A percentile compares a stretch with the other conserved stretches of the same genome.
Conservation (phyloP, 139 green algal species). For the Closterium sp. region DNA sequence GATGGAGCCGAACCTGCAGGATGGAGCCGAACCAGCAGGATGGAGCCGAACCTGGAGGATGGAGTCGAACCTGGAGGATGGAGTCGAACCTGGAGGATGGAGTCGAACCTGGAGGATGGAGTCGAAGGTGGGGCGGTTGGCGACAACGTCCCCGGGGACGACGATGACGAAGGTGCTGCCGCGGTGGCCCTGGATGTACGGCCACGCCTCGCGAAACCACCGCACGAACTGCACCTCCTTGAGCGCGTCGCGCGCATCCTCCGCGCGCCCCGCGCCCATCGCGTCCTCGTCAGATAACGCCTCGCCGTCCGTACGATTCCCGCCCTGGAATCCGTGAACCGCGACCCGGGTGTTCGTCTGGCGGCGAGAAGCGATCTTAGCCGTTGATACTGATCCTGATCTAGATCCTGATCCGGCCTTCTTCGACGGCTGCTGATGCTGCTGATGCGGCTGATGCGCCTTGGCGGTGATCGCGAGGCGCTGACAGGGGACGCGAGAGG, state of each 20-base stretch:
- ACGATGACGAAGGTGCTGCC: conserved; percentile 85
- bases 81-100: neutral
- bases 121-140: neutral
- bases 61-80: too few relatives aligned
- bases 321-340: neutral
- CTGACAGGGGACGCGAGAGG: neutral
- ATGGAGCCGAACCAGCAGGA: too few relatives aligned
- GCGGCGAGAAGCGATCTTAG: neutral
- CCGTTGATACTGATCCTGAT: neutral
- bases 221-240: conserved; percentile 50
- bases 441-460: neutral
- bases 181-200: conserved; percentile 88
- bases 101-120: conserved; percentile 58
- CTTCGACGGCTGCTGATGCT: neutral
- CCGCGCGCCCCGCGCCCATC: too few relatives aligned
- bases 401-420: too few relatives aligned
- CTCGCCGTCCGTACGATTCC: neutral
- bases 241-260: neutral
- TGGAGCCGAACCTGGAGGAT: conserved; percentile 57
- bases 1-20: too few relatives aligned
- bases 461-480: neutral
- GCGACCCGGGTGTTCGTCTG: neutral
- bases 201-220: conserved; percentile 75
- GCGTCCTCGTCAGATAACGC: neutral
- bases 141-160: conserved; percentile 74